These are phyloP conservation scores for Flammula alnicola DNA, from an alignment of 1,284 basidiomycete genomes.

Conservation along the genomic window DNA sequence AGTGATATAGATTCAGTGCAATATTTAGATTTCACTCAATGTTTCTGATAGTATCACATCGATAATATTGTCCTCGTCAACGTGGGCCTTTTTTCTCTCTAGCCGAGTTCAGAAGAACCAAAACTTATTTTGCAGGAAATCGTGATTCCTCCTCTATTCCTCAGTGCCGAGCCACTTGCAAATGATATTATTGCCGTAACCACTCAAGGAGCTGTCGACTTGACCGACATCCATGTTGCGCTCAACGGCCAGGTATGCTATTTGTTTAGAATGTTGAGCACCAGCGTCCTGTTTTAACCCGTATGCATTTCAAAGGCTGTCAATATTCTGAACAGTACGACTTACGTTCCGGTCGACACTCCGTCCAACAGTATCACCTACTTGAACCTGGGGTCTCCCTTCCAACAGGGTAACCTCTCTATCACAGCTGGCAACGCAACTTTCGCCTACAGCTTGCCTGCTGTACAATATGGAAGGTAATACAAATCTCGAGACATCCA, in stretches of 20 bases:
- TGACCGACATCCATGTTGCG: constrained; percentile 39
- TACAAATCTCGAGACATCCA: too few relatives aligned
- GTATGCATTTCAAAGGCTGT: constrained; percentile 30
- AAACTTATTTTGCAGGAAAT: constrained; percentile 35
- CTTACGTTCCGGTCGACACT: constrained; percentile 46
- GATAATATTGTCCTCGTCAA: constrained; percentile 50
- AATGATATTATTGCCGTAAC: constrained; percentile 52
- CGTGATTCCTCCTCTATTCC: constrained; percentile 46
- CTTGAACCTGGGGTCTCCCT: constrained; percentile 41
- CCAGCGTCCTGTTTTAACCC: too few relatives aligned
- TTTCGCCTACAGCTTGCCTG: constrained; percentile 46
- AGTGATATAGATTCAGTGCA: constrained; percentile 16
- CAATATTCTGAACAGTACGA: constrained; percentile 36
- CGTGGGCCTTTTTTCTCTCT: constrained; percentile 30
- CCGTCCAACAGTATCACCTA: constrained; percentile 52
- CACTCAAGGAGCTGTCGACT: constrained; percentile 47
- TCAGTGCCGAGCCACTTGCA: constrained; percentile 53
- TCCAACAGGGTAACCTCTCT: constrained; percentile 43
- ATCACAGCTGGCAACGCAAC: constrained; percentile 43
- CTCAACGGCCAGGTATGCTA: constrained; percentile 44
- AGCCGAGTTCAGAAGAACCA: background rate
- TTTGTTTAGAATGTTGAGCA: too few relatives aligned
- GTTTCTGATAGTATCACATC: constrained; percentile 43
- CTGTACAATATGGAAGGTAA: constrained; percentile 44
- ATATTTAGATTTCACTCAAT: background rate